Evolutionary conservation across 805 yeast species (phyloP).

Genomic region (Pichia heedii): DNA sequence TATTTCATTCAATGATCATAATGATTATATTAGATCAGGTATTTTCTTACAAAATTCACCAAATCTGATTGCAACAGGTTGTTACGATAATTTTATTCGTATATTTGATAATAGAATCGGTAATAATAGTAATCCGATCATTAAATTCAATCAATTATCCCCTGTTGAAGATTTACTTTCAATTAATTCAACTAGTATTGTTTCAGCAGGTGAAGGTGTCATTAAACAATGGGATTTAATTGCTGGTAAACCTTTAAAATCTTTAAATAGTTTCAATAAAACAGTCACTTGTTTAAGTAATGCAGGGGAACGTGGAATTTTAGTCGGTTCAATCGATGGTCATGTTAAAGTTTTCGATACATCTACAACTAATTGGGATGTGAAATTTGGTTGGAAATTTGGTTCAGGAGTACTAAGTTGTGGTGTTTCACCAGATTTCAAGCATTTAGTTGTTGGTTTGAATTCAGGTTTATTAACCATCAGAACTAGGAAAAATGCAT

Average conservation of each 20-base stretch:
- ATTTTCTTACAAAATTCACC: conserved; percentile 60
- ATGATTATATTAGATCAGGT: conserved; percentile 82
- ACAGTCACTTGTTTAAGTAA: conserved; percentile 79
- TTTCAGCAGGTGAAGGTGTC: conserved; percentile 70
- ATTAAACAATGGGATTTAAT: conserved; percentile 90
- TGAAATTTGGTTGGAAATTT: conserved; percentile 94
- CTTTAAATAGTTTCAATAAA: conserved; percentile 82
- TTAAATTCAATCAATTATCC: conserved; percentile 58
- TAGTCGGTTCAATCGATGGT: conserved; percentile 95
- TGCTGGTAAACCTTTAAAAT: conserved; percentile 60
- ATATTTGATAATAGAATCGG: conserved; percentile 69
- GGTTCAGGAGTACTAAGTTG: conserved; percentile 88
- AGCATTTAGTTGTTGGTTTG: conserved; percentile 88
- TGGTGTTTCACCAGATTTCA: conserved; percentile 79
- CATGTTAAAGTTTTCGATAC: conserved; percentile 93
- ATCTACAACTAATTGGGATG: conserved; percentile 63
- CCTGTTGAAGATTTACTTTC: conserved; percentile 86
- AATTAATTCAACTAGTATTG: conserved; percentile 62
- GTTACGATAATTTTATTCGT: conserved; percentile 83
- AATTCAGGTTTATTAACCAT: conserved; percentile 83
- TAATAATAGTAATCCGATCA: conserved; percentile 40
- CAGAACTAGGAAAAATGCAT: conserved; percentile 70
- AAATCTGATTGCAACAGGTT: conserved; percentile 81
- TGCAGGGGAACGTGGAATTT: conserved; percentile 67
- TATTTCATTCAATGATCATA: conserved; percentile 60